Percentiles rank a stretch among this genome's conserved stretches.
These are phyloP conservation scores for Ligustrum vulgare DNA, from an alignment of 257 asterid genomes.

Conservation along the genomic window DNA sequence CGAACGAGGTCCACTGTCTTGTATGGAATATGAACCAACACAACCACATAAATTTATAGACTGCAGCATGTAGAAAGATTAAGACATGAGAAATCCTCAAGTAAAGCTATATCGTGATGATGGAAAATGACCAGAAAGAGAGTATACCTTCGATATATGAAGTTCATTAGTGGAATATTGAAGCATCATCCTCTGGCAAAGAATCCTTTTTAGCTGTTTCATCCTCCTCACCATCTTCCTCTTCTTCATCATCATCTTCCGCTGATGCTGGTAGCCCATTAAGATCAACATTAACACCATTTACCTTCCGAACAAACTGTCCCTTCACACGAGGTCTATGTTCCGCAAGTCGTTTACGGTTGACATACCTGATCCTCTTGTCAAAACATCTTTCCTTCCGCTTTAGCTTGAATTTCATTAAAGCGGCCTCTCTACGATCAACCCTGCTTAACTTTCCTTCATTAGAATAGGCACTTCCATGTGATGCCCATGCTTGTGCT, in stretches of 20 bases:
- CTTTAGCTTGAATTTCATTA: slow-evolving; percentile 87
- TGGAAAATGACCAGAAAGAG: not conserved
- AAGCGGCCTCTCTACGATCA: slow-evolving; percentile 87
- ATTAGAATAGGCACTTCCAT: slow-evolving; percentile 40
- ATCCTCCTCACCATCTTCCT: not conserved
- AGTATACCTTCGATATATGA: not conserved
- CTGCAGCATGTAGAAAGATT: not conserved
- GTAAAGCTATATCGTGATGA: not conserved
- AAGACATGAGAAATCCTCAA: not conserved
- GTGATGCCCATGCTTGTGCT: slow-evolving; percentile 60
- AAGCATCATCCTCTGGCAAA: not conserved
- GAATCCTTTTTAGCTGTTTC: not conserved
- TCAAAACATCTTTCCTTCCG: slow-evolving; percentile 92
- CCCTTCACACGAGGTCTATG: slow-evolving; percentile 92
- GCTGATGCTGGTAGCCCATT: slow-evolving; percentile 77
- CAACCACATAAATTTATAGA: slow-evolving; percentile 2
- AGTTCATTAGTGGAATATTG: not conserved
- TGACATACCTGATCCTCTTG: slow-evolving; percentile 90
- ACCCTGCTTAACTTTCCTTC: slow-evolving; percentile 48
- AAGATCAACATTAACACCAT: slow-evolving; percentile 74
- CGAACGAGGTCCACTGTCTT: not conserved
- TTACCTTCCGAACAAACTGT: slow-evolving; percentile 88
- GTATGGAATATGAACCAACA: slow-evolving; percentile 2
- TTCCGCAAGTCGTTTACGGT: slow-evolving; percentile 86
- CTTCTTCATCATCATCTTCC: slow-evolving; percentile 51